Evolutionary conservation across 768 basidiomycete genomes (phyloP).

Genomic region (Crucibulum laeve): DNA sequence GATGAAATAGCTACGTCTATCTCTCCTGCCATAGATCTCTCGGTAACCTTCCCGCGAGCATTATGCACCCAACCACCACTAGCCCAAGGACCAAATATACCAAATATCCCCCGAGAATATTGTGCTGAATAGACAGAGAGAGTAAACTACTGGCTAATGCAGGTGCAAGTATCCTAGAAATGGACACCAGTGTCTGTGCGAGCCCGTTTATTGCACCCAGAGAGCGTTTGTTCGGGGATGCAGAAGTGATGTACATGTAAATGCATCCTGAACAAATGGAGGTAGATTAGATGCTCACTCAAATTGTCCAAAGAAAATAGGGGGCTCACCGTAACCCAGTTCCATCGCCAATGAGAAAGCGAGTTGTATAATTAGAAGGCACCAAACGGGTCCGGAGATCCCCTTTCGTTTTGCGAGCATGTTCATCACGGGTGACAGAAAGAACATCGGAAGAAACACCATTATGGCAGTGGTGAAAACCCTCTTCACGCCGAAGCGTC

Average conservation of each 20-base stretch:
- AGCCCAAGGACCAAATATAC: constrained; percentile 13
- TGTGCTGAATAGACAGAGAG: constrained; percentile 19
- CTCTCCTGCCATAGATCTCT: no score
- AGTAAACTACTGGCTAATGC: constrained; percentile 16
- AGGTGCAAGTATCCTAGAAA: constrained; percentile 17
- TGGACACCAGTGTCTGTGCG: constrained; percentile 20
- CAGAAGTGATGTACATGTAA: constrained; percentile 47
- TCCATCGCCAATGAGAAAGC: constrained; percentile 23
- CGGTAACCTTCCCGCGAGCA: constrained; percentile 14
- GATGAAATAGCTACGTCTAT: no score
- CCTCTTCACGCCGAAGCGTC: constrained; percentile 48
- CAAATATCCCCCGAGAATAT: constrained; percentile 18
- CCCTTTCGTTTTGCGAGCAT: constrained; percentile 28
- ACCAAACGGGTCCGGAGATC: constrained; percentile 21
- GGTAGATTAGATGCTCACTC: background rate
- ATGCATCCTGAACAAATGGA: constrained; percentile 14
- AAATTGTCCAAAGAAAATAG: constrained; percentile 6
- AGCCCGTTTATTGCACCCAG: constrained; percentile 56
- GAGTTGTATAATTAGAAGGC: constrained; percentile 20
- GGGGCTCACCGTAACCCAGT: constrained; percentile 25
- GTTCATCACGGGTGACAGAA: constrained; percentile 48
- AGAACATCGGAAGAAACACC: constrained; percentile 38
- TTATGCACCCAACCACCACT: constrained; percentile 13
- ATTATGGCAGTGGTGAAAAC: constrained; percentile 42
- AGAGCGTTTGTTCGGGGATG: constrained; percentile 49